Conservation (phyloP, 768 basidiomycete genomes). For the Pholiota conissans region DNA sequence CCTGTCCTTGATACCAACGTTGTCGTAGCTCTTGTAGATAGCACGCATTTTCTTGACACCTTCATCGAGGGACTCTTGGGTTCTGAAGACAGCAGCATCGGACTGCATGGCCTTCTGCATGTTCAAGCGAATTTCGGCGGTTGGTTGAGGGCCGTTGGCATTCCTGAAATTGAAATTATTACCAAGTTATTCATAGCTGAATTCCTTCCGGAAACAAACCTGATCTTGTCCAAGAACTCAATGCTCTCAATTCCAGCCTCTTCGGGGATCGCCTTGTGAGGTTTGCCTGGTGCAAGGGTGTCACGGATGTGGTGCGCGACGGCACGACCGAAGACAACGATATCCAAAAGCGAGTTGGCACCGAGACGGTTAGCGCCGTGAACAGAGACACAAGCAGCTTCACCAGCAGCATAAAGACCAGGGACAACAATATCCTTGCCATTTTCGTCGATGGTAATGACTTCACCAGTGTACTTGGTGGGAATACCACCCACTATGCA, state of each 20-base stretch:
- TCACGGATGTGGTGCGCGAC: conserved; percentile 97
- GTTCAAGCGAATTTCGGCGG: conserved; percentile 86
- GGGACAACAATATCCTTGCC: conserved; percentile 95
- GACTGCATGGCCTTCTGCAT: conserved; percentile 99
- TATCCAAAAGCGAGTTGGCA: conserved; percentile 97
- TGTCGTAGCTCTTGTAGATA: conserved; percentile 87
- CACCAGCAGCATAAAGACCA: conserved; percentile 97
- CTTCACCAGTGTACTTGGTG: conserved; percentile 97
- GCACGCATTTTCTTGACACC: conserved; percentile 85
- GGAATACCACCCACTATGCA: conserved; percentile 96
- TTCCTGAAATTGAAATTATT: conserved; percentile 42
- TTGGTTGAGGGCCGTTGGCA: conserved; percentile 78
- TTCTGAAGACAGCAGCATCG: conserved; percentile 97
- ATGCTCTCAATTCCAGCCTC: conserved; percentile 85
- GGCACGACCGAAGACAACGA: conserved; percentile 99
- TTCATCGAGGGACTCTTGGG: conserved; percentile 85
- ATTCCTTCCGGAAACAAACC: conserved; percentile 34
- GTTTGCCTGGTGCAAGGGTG: conserved; percentile 83
- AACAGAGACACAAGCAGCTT: conserved; percentile 98
- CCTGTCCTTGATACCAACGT: conserved; percentile 96
- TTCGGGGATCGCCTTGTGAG: conserved; percentile 85
- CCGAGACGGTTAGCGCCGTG: conserved; percentile 99
- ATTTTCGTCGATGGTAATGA: conserved; percentile 80
- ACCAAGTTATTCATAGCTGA: conserved; percentile 1
- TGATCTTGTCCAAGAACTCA: conserved; percentile 86